Evolutionary conservation across 1,139 yeast species (phyloP), one percentile per base, ranked within the genome.

Genomic region (Nakaseomyces delphensis): DNA sequence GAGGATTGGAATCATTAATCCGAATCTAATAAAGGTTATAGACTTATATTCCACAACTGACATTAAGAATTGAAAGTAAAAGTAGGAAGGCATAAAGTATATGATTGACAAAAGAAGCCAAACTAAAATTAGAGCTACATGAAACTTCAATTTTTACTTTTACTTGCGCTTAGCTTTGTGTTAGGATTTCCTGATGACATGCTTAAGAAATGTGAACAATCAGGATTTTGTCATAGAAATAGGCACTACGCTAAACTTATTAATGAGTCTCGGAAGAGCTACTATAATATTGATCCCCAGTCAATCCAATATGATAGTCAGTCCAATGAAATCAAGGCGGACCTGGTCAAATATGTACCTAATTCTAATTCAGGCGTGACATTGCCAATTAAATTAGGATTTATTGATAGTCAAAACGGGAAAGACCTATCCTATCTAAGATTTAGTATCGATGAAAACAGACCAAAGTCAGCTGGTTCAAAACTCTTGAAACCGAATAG

Each of bases 221-320:
- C 89, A 16, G 94, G 96, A 7, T 89, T 91, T 59, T 91, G 98
- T 60, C 67, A 73, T 41, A 71, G 98, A 57, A 86, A 91, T 56
- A 67, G 93, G 42, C 77, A 76, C 47, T 87, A 74, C 60, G 91
- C 93, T 2, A 55, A 60, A 13, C 63, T 70, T 40, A 70, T 81
- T 13, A 48, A 59, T 1, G 53, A 57, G 4, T 49, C 57, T 2
- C 60, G 66, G 48, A 55, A 54, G 20, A 64, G 78, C 1, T 74
- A 76, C 15, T 89, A 87, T 58, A 52, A 68, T 1, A 57, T 89
- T 28, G 79, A 76, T 47, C 51, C 66, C 3, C 48, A 54, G 0
- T 59, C 75, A 1, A 48, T 80, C 0, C 44, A 55, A 2, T 48
- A 70, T 4, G 52, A 55, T 29, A 53, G 51, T 11, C 45, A 44